Evolutionary conservation across 2,329 filamentous ascomycete species (phyloP).

Genomic region (Gnomoniopsis smithogilvyi): DNA sequence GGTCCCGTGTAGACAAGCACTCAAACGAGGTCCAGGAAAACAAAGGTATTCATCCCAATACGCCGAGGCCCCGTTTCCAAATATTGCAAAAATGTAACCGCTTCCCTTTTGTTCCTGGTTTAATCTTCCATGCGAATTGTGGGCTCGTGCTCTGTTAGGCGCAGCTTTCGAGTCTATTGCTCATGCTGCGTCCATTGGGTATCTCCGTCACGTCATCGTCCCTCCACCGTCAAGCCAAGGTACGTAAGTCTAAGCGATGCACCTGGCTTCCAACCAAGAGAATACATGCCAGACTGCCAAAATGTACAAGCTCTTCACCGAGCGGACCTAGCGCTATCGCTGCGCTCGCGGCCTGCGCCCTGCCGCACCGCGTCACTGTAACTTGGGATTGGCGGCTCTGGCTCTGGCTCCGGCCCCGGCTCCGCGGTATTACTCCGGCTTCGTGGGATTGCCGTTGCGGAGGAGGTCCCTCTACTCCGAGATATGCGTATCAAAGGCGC

Average conservation of each 20-base stretch:
- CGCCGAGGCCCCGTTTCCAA: constrained; percentile 8
- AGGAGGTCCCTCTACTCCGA: constrained; percentile 48
- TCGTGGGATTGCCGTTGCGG: constrained; percentile 34
- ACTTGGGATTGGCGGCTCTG: constrained; percentile 69
- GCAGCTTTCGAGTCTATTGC: not conserved
- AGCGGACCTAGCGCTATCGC: constrained; percentile 34
- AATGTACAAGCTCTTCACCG: constrained; percentile 1
- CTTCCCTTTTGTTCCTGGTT: not conserved
- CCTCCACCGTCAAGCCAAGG: not conserved
- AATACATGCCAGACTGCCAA: not conserved
- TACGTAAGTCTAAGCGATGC: not conserved
- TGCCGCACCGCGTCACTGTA: constrained; percentile 72
- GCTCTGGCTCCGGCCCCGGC: too few relatives aligned
- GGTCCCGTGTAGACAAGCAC: not conserved
- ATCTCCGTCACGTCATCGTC: not conserved
- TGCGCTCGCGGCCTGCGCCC: constrained; percentile 45
- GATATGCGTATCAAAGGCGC: constrained; percentile 49
- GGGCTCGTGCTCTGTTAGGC: constrained; percentile 4
- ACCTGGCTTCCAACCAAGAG: not conserved
- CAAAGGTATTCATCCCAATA: not conserved
- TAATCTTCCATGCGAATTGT: not conserved
- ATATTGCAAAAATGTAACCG: not conserved
- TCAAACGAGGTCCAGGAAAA: not conserved
- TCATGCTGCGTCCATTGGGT: not conserved
- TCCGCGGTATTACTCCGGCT: constrained; percentile 23